Evolutionary conservation across 805 yeast species (phyloP).

Genomic region (Kockiozyma suomiensis): DNA sequence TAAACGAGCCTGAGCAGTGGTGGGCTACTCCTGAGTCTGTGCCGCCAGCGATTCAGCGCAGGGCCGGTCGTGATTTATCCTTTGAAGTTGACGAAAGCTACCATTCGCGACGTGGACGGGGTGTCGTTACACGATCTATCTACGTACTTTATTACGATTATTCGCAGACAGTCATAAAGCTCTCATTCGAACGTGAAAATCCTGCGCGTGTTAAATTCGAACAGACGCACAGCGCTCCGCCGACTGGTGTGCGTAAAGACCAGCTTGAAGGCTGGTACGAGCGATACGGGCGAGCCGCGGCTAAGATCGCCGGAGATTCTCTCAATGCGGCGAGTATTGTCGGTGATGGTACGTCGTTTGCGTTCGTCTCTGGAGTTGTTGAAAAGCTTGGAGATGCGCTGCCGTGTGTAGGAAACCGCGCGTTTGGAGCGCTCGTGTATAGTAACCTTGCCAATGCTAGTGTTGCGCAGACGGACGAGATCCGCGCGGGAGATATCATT

Average conservation of each 20-base stretch:
- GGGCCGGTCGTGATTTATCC: slow-evolving; percentile 50
- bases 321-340: slow-evolving; percentile 42
- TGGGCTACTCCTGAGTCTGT: slow-evolving; percentile 60
- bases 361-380: slow-evolving; percentile 40
- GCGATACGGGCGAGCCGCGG: slow-evolving; percentile 57
- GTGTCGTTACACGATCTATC: slow-evolving; percentile 58
- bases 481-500: slow-evolving; percentile 81
- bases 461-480: slow-evolving; percentile 58
- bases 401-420: slow-evolving; percentile 63
- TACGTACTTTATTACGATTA: slow-evolving; percentile 74
- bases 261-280: slow-evolving; percentile 54
- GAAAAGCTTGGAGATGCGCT: slow-evolving; percentile 47
- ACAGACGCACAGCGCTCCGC: slow-evolving; percentile 48
- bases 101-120: slow-evolving; percentile 60
- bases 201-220: slow-evolving; percentile 54
- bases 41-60: slow-evolving; percentile 54
- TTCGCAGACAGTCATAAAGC: slow-evolving; percentile 63
- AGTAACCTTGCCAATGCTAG: slow-evolving; percentile 54
- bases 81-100: slow-evolving; percentile 66
- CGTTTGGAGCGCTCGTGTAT: slow-evolving; percentile 75
- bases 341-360: slow-evolving; percentile 43
- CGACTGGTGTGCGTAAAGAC: slow-evolving; percentile 49
- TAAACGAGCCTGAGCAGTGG: slow-evolving; percentile 56
- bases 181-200: slow-evolving; percentile 56
- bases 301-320: slow-evolving; percentile 36